Percentiles rank a stretch among this genome's conserved stretches.
Conservation (phyloP, 768 basidiomycete genomes). For the Tulasnella sp. region DNA sequence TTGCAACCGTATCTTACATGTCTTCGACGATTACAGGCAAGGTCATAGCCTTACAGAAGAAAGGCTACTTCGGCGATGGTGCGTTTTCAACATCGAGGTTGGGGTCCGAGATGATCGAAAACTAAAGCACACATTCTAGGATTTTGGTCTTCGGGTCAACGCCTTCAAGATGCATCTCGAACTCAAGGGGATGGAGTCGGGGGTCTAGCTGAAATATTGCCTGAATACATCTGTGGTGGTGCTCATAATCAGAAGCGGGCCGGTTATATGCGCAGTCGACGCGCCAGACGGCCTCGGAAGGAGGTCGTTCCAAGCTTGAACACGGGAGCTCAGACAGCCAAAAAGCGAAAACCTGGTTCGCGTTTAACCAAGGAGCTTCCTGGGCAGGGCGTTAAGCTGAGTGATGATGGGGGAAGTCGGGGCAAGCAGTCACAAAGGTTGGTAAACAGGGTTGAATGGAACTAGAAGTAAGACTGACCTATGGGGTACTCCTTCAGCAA, state of each 20-base stretch:
- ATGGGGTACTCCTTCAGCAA: constrained; percentile 49
- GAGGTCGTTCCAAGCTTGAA: constrained; percentile 52
- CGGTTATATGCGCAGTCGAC: constrained; percentile 68
- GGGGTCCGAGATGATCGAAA: constrained; percentile 14
- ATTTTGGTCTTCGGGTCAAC: constrained; percentile 75
- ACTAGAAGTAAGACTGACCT: background rate
- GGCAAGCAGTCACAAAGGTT: constrained; percentile 54
- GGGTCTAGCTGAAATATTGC: constrained; percentile 30
- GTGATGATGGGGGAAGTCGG: constrained; percentile 40
- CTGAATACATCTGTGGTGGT: constrained; percentile 44
- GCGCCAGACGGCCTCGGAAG: constrained; percentile 42
- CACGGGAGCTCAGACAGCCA: constrained; percentile 60
- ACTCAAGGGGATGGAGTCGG: constrained; percentile 36
- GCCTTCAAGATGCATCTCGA: constrained; percentile 61
- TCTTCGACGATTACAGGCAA: constrained; percentile 42
- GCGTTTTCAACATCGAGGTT: constrained; percentile 19
- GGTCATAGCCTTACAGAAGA: constrained; percentile 63
- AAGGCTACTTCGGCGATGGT: constrained; percentile 84
- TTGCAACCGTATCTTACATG: background rate
- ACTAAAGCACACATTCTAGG: constrained; percentile 43
- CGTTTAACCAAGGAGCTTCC: constrained; percentile 49
- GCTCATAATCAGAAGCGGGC: constrained; percentile 47
- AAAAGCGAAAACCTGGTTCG: constrained; percentile 66
- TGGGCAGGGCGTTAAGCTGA: constrained; percentile 52
- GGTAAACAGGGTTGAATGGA: constrained; percentile 42